Evolutionary conservation across 495 filamentous ascomycete genomes (phyloP).

Genomic region (Hypoxylon lenormandii): DNA sequence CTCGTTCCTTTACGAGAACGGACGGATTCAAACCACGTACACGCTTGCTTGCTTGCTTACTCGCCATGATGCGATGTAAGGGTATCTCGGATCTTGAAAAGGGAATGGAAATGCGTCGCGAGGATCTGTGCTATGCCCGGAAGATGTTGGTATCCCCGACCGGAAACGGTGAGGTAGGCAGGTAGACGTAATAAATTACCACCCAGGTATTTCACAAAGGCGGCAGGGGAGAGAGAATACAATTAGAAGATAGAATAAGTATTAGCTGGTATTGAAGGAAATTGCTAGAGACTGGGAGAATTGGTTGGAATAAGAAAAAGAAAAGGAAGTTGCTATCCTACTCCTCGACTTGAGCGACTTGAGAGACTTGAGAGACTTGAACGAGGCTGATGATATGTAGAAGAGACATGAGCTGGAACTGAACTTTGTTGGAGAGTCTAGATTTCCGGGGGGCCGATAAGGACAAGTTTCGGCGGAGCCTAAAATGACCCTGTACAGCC

Average conservation of each 20-base stretch:
- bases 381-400: constrained; percentile 44
- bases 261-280: constrained; percentile 2
- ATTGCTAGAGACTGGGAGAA: background rate
- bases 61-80: constrained; percentile 74
- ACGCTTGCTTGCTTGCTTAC: constrained; percentile 83
- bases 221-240: constrained; percentile 13
- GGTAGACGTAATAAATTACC: background rate
- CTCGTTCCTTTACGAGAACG: background rate
- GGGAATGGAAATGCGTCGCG: constrained; percentile 49
- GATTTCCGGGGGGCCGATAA: constrained; percentile 4
- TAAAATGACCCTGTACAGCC: background rate
- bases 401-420: background rate
- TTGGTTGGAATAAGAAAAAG: background rate
- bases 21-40: constrained; percentile 62
- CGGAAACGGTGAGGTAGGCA: background rate
- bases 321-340: constrained; percentile 8
- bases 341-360: too few species aligned
- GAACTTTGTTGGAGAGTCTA: constrained; percentile 1
- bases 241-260: background rate
- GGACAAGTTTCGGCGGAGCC: constrained; percentile 2
- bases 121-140: constrained; percentile 50
- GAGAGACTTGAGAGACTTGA: too few species aligned
- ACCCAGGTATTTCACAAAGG: background rate
- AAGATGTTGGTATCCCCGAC: background rate
- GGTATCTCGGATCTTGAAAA: constrained; percentile 62